Conservation (phyloP, 768 basidiomycete genomes). For the Cubamyces lactineus region DNA sequence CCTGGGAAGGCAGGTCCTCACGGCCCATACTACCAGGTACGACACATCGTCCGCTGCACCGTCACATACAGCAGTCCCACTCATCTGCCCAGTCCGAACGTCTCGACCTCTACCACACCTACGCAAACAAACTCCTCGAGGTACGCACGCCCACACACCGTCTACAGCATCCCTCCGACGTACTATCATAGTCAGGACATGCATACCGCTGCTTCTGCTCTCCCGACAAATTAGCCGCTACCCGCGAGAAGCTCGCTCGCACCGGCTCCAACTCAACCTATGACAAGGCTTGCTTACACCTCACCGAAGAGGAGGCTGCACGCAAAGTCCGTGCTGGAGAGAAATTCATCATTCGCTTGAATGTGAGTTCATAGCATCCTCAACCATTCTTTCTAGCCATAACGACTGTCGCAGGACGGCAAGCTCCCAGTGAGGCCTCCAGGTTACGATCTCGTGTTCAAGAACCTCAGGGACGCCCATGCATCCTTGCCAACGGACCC, state of each 20-base stretch:
- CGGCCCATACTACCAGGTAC: constrained; percentile 86
- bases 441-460: constrained; percentile 76
- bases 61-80: neutral
- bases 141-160: constrained; percentile 45
- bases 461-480: constrained; percentile 70
- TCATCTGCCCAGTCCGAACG: constrained; percentile 71
- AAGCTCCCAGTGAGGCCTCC: constrained; percentile 54
- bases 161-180: neutral
- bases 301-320: constrained; percentile 84
- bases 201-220: constrained; percentile 97
- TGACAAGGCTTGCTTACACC: constrained; percentile 84
- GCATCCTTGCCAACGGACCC: constrained; percentile 86
- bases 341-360: constrained; percentile 82
- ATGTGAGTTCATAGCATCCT: constrained; percentile 53
- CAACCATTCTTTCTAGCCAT: neutral
- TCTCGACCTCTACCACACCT: constrained; percentile 77
- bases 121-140: constrained; percentile 74
- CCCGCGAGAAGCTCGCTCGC: constrained; percentile 70
- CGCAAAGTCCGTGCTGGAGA: constrained; percentile 76
- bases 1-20: constrained; percentile 76
- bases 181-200: constrained; percentile 63
- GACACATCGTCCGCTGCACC: neutral
- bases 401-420: constrained; percentile 50
- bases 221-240: constrained; percentile 65
- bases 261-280: constrained; percentile 81